Evolutionary conservation across 1,284 basidiomycete genomes (phyloP), one percentile per base, ranked within the genome.

Genomic region (Melanopsichium pennsylvanicum): DNA sequence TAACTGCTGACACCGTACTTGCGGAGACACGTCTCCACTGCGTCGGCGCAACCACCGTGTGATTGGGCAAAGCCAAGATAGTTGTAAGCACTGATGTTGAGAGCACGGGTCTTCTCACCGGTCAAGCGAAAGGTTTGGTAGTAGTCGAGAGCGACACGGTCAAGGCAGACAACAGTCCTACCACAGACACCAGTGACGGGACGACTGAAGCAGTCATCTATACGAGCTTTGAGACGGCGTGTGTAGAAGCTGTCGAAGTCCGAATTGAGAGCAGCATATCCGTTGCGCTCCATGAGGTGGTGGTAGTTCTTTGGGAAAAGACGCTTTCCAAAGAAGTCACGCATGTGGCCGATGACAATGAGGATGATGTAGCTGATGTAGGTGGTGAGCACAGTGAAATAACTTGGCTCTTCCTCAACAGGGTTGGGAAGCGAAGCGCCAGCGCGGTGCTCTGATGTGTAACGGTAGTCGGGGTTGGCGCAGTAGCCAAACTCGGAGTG

Each of bases 191-290:
- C 93, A 0, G 95, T 97, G 55, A 91, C 88, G 18, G 95, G 95
- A 52, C 93, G 88, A 2, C 90, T 88, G 83, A 99, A 98, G 81
- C 93, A 96, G 82, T 97, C 93, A 78, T 97, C 94, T 82, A 99
- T 88, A 50, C 95, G 91, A 21, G 86, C 85, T 83, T 98, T 98
- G 72, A 98, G 87, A 8, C 94, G 89, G 57, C 95, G 90, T 52
- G 93, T 97, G 85, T 97, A 98, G 85, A 98, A 99, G 25, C 94
- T 97, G 83, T 98, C 96, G 75, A 97, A 98, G 82, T 98, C 95
- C 27, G 93, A 96, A 83, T 94, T 96, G 66, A 98, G 86, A 12
- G 96, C 91, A 2, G 95, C 96, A 79, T 97, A 96, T 37, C 79
- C 79, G 39, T 81, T 70, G 36, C 52, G 50, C 54, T 80, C 78